Evolutionary conservation across 768 basidiomycete species (phyloP), one percentile per base, ranked within the genome.

Genomic region (Boletus vinaceobasis): DNA sequence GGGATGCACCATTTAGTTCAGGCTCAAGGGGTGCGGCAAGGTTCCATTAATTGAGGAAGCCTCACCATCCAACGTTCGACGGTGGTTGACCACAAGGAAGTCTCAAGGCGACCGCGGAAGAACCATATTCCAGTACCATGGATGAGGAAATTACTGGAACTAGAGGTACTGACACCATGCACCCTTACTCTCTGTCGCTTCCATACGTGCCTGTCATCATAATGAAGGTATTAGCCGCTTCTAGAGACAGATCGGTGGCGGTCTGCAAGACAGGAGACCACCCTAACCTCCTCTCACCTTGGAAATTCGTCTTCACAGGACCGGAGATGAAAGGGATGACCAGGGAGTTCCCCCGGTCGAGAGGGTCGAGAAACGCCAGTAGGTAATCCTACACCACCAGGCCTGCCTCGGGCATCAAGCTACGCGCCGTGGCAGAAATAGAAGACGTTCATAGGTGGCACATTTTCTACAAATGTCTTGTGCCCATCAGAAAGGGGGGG

Each of bases 31-130:
- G 23, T 23, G 53, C 35, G 48, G 37, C 36, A 42, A 43, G 38
- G 35, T 48, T 62, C 65, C 56, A 65, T 66, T 66, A 65, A 66
- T 65, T 42, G 57, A 60, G 45, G 57, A 39, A 52, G 51, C 40
- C 40, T 37, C 40, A 33, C 27, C 8, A 11, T 19, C 29, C 33
- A 52, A 53, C 51, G 43, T 57, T 50, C 56, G 38, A 50, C 36
- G 35, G 40, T 36, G 45, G 35, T 45, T 27, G 26, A 53, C 55
- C 65, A 46, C 65, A 65, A 65, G 60, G 65, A 65, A 43, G 56
- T 60, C 65, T 68, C 56, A 47, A 58, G 65, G 65, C 61, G 43
- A 68, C 58, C 63, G 51, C 65, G 43, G 66, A 58, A 40, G 38
- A 52, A 46, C 31, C 43, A 36, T 48, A 47, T 38, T 33, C 46